Percentiles rank a stretch among this genome's conserved stretches.
phyloP scores from a whole-genome alignment of 1,284 basidiomycete genomes.

The Moesziomyces sp. region DNA sequence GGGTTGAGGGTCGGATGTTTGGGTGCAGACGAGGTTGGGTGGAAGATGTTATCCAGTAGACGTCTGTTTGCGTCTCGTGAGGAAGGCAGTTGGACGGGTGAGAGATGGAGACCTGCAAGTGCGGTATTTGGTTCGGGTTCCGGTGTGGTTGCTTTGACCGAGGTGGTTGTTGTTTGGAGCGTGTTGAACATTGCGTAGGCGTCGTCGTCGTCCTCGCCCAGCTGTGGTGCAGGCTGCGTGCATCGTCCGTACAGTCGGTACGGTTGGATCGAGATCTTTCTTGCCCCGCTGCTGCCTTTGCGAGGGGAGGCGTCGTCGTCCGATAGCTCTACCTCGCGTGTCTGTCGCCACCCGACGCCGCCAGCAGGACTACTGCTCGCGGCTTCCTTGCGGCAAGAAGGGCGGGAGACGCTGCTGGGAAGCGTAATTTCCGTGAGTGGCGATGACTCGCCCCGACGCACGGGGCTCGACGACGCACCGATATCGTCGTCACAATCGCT shows the following conservation, averaged over 20 bases:
- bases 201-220: conserved; percentile 20
- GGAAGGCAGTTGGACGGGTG: conserved; percentile 14
- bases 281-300: background rate
- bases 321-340: conserved; percentile 27
- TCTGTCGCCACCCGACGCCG: conserved; percentile 11
- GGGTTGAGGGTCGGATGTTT: conserved; percentile 9
- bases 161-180: background rate
- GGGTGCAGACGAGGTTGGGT: conserved; percentile 2
- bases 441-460: conserved; percentile 21
- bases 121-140: conserved; percentile 2
- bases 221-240: background rate
- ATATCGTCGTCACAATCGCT: conserved; percentile 12
- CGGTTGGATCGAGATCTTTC: conserved; percentile 34
- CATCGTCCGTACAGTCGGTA: conserved; percentile 34
- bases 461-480: conserved; percentile 13
- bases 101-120: conserved; percentile 29
- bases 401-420: conserved; percentile 20
- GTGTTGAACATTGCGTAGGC: conserved; percentile 14
- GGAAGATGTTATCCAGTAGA: conserved; percentile 20
- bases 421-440: conserved; percentile 28
- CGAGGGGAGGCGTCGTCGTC: conserved; percentile 26
- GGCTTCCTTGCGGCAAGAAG: background rate
- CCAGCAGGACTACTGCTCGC: conserved; percentile 6
- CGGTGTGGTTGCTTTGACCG: background rate
- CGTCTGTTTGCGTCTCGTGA: conserved; percentile 1